Conservation (phyloP, 2,329 filamentous ascomycete species). For the Chaetomium olivaceum region DNA sequence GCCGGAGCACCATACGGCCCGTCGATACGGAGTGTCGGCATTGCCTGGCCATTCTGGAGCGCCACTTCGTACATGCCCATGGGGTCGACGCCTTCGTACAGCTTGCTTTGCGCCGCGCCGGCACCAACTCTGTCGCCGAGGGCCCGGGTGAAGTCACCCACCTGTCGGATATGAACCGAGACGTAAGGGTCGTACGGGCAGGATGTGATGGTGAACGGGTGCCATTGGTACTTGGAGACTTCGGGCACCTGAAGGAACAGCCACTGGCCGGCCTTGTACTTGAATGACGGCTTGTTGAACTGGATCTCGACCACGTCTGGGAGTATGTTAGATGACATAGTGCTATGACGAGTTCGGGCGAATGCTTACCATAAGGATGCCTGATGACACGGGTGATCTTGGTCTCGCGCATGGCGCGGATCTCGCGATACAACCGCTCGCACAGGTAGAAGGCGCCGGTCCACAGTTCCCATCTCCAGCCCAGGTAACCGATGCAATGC, state of each 20-base stretch:
- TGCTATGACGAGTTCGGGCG: not conserved
- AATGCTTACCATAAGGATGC: slow-evolving; percentile 79
- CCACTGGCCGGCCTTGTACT: slow-evolving; percentile 98
- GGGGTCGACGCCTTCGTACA: slow-evolving; percentile 87
- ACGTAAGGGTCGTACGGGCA: slow-evolving; percentile 95
- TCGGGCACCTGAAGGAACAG: slow-evolving; percentile 92
- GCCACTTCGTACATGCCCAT: slow-evolving; percentile 98
- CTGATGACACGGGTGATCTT: slow-evolving; percentile 91
- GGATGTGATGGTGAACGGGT: slow-evolving; percentile 98
- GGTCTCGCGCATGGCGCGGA: slow-evolving; percentile 79
- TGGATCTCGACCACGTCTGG: slow-evolving; percentile 93
- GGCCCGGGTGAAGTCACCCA: slow-evolving; percentile 92
- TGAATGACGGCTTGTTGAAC: slow-evolving; percentile 94
- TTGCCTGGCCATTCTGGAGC: slow-evolving; percentile 85
- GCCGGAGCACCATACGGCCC: slow-evolving; percentile 95
- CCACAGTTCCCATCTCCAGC: slow-evolving; percentile 95
- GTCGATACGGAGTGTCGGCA: slow-evolving; percentile 87
- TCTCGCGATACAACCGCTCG: slow-evolving; percentile 88
- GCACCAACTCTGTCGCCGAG: slow-evolving; percentile 96
- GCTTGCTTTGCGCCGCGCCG: slow-evolving; percentile 79
- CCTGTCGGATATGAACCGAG: slow-evolving; percentile 91
- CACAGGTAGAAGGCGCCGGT: slow-evolving; percentile 81
- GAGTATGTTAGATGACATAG: slow-evolving; percentile 34
- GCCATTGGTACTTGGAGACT: slow-evolving; percentile 90
- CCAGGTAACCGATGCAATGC: slow-evolving; percentile 92